Conservation (phyloP, 352 stramenopile species). For the Pythium volutum region DNA sequence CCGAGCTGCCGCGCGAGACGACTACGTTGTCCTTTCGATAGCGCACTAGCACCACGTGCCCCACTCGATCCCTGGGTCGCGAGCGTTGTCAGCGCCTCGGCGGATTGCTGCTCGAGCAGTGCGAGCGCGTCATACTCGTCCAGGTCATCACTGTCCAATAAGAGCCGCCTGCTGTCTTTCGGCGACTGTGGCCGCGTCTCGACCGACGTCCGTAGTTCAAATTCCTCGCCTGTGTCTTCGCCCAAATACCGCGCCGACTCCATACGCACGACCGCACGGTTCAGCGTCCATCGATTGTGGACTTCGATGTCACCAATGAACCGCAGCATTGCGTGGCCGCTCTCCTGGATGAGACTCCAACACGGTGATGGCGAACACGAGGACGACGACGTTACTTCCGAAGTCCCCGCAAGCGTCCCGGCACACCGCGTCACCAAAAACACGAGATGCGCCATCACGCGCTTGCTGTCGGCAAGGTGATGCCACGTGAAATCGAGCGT, state of each 20-base stretch:
- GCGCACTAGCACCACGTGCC: not conserved
- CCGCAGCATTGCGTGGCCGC: slow-evolving; percentile 41
- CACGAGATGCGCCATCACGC: slow-evolving; percentile 57
- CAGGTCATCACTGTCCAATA: slow-evolving; percentile 23
- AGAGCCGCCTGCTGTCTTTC: not conserved
- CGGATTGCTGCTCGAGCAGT: slow-evolving; percentile 54
- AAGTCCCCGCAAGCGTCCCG: slow-evolving; percentile 10
- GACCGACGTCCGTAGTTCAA: slow-evolving; percentile 2
- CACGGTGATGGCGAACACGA: slow-evolving; percentile 41
- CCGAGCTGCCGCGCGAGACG: slow-evolving; percentile 16
- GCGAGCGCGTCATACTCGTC: slow-evolving; percentile 62
- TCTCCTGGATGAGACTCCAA: slow-evolving; percentile 58
- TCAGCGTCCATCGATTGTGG: slow-evolving; percentile 55
- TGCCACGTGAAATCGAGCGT: slow-evolving; percentile 50
- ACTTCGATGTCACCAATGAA: slow-evolving; percentile 67
- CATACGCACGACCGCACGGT: slow-evolving; percentile 45
- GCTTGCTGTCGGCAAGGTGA: slow-evolving; percentile 51
- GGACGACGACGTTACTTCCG: not conserved
- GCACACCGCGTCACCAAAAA: slow-evolving; percentile 60
- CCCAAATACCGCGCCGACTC: slow-evolving; percentile 54
- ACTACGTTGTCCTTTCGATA: slow-evolving; percentile 7
- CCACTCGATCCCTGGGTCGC: not conserved
- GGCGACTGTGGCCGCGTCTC: not conserved
- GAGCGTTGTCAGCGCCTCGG: slow-evolving; percentile 19
- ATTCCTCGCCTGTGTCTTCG: slow-evolving; percentile 9